Base-by-base conservation (phyloP, 2,329 filamentous ascomycete species). In the Coleophoma eucalyptorum region DNA sequence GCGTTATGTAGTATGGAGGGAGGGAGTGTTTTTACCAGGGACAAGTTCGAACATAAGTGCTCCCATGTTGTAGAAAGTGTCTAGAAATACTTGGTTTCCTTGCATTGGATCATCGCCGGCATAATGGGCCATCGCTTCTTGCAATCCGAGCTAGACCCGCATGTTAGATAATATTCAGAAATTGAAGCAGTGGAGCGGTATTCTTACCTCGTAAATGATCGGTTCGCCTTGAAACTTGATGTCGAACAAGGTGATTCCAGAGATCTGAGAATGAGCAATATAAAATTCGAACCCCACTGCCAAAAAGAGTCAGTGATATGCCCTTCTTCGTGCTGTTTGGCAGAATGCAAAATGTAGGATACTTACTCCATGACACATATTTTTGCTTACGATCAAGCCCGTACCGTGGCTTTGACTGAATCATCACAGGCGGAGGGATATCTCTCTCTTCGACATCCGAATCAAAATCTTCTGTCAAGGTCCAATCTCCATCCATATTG, bases 171-270 rank as follows among this genome's bases (percentile, higher is more conserved):
- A 6, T 38, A 38, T 3, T 18, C 16, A 8, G 35, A 38, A 6
- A 18, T n/a, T 3, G 16, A 12, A 12, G 35, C 26, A 26, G 26
- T 26, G 26, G 26, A 26, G 26, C 10, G 2, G 26, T 26, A 26
- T 26, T 26, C n/a, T 26, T 26, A 26, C 26, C 53, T 81, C 78
- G 49, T 81, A 81, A 8, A 82, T 63, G 5, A 82, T 62, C 8
- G 76, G 67, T 53, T 78, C 69, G 15, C 74, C 76, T 57, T 78
- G 76, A 67, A 74, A 79, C n/a, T 67, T 63, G 40, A 82, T 72
- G 52, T 81, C 72, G 57, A 72, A 74, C 1, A 81, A 64, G 0
- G 69, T 60, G 21, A 81, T 65, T 1, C 77, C 79, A 0, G 69
- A 69, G 49, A 78, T 75, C 7, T 69, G 66, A 2, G 66, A 69